Percentiles rank a stretch among this genome's conserved stretches.
phyloP scores from a whole-genome alignment of 2,329 filamentous ascomycete species.

The Fusarium torulosum region DNA sequence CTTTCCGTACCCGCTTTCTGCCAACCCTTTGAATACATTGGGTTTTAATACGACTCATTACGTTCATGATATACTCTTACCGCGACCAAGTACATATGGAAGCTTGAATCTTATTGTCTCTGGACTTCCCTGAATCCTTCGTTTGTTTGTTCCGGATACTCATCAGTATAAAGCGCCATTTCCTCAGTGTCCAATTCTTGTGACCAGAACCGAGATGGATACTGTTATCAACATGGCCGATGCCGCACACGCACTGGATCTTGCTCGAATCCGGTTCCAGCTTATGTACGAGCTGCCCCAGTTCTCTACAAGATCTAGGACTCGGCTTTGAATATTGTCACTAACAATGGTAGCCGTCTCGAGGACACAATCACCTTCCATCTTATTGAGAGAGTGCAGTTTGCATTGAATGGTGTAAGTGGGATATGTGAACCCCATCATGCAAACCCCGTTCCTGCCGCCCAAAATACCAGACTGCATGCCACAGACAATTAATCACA shows the following conservation, averaged over 20 bases:
- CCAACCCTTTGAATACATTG: slow-evolving; percentile 17
- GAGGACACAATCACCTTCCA: slow-evolving; percentile 99
- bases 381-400: slow-evolving; percentile 97
- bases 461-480: slow-evolving; percentile 18
- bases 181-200: slow-evolving; percentile 9
- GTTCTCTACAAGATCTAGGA: background rate
- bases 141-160: background rate
- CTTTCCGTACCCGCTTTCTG: slow-evolving; percentile 21
- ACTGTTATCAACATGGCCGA: slow-evolving; percentile 89
- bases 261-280: slow-evolving; percentile 92
- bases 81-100: background rate
- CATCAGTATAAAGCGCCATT: background rate
- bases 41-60: slow-evolving; percentile 23
- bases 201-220: slow-evolving; percentile 73
- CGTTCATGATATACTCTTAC: slow-evolving; percentile 5
- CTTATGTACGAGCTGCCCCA: slow-evolving; percentile 74
- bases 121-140: background rate
- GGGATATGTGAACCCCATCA: slow-evolving; percentile 15
- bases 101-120: background rate
- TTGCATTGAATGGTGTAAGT: slow-evolving; percentile 79
- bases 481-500: slow-evolving; percentile 27
- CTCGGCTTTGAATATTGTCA: background rate
- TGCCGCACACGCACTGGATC: slow-evolving; percentile 85
- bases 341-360: slow-evolving; percentile 75
- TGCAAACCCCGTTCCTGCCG: slow-evolving; percentile 30